A percentile compares a stretch with the other conserved stretches of the same genome.
phyloP scores from a whole-genome alignment of 495 filamentous ascomycete species.

The Achaetomiella virescens region DNA sequence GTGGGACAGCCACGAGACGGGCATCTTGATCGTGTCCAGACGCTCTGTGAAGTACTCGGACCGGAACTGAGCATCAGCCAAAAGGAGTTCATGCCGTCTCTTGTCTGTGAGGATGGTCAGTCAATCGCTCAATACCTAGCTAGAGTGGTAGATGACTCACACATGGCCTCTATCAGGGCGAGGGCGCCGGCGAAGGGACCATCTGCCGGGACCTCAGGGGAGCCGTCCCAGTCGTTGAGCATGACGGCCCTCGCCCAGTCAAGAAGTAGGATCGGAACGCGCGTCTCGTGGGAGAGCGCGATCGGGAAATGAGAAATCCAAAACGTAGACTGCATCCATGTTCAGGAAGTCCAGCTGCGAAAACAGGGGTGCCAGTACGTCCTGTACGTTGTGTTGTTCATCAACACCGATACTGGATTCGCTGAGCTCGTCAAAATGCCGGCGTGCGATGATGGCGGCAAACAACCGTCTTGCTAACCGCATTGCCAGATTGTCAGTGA shows the following conservation, averaged over 20 bases:
- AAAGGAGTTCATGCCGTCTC: constrained; percentile 54
- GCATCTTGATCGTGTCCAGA: constrained; percentile 69
- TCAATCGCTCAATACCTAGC: background rate
- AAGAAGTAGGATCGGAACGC: constrained; percentile 53
- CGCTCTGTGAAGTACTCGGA: constrained; percentile 70
- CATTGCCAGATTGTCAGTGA: constrained; percentile 45
- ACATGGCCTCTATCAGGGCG: constrained; percentile 66
- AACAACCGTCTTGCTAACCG: constrained; percentile 46
- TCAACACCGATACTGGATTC: constrained; percentile 24
- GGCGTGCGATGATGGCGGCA: constrained; percentile 43
- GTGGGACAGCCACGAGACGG: constrained; percentile 63
- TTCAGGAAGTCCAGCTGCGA: constrained; percentile 43
- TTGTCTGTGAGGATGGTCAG: constrained; percentile 41
- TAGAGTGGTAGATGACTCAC: constrained; percentile 36
- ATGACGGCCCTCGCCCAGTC: constrained; percentile 76
- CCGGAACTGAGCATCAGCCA: constrained; percentile 62
- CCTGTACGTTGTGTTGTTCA: constrained; percentile 27
- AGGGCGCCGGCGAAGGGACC: constrained; percentile 67
- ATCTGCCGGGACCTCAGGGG: constrained; percentile 58
- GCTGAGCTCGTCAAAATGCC: constrained; percentile 41
- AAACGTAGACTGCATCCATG: constrained; percentile 30
- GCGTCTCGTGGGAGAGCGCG: constrained; percentile 44
- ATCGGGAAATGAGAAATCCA: constrained; percentile 44
- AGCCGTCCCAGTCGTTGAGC: constrained; percentile 71
- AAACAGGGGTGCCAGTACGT: constrained; percentile 43